Evolutionary conservation across 2,329 filamentous ascomycete genomes (phyloP).

Genomic region (Epichloe aotearoae): DNA sequence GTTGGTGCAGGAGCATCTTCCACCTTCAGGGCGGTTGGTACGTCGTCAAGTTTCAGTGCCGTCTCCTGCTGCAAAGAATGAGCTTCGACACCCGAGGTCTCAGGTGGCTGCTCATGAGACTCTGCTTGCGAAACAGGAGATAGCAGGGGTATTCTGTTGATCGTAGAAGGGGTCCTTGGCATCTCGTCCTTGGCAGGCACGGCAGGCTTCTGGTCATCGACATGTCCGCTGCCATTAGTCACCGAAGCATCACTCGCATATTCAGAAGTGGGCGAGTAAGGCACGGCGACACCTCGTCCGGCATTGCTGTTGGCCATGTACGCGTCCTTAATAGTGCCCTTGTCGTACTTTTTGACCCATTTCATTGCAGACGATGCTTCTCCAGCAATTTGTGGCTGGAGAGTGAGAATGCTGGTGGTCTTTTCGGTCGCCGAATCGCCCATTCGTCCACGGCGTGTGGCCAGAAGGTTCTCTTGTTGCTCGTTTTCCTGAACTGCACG

Average conservation of each 20-base stretch:
- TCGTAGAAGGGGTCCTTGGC: slow-evolving; percentile 5
- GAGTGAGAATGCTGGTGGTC: slow-evolving; percentile 79
- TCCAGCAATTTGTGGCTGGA: slow-evolving; percentile 71
- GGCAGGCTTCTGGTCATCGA: slow-evolving; percentile 13
- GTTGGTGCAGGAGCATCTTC: not conserved
- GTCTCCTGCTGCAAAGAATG: not conserved
- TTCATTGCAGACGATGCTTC: slow-evolving; percentile 92
- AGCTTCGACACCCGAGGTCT: not conserved
- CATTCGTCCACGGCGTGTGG: slow-evolving; percentile 37
- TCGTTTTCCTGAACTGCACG: slow-evolving; percentile 57
- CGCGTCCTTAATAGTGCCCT: slow-evolving; percentile 70
- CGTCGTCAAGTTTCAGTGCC: not conserved
- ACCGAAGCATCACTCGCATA: slow-evolving; percentile 15
- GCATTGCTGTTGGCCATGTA: slow-evolving; percentile 65
- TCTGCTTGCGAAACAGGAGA: not conserved
- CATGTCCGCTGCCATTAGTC: slow-evolving; percentile 2
- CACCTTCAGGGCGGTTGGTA: slow-evolving; percentile 13
- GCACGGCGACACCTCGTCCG: slow-evolving; percentile 46
- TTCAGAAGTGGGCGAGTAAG: slow-evolving; percentile 20
- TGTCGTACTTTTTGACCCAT: slow-evolving; percentile 93
- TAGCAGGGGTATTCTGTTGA: not conserved
- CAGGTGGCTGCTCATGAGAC: not conserved
- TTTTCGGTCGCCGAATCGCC: slow-evolving; percentile 51
- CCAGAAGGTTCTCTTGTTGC: slow-evolving; percentile 27
- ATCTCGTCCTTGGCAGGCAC: slow-evolving; percentile 27